phyloP scores from a whole-genome alignment of 164 flowering plant species.

The Nelumbo lutea region DNA sequence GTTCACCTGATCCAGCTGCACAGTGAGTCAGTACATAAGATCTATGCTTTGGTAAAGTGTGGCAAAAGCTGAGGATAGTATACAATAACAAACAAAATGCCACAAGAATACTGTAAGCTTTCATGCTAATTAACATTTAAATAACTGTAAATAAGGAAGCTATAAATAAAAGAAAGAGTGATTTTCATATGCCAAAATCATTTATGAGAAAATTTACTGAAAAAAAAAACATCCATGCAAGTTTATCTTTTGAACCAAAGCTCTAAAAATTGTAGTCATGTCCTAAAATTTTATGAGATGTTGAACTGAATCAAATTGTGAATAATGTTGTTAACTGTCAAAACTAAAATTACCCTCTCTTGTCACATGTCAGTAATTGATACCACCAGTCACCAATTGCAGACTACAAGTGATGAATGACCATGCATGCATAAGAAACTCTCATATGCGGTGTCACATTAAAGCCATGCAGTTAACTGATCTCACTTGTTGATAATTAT shows the following conservation, averaged over 20 bases:
- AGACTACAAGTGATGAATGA: no score
- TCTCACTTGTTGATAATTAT: no score
- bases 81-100: neutral
- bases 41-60: neutral
- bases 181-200: neutral
- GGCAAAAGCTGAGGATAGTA: neutral
- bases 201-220: neutral
- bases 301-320: no score
- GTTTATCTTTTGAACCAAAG: neutral
- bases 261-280: no score
- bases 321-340: no score
- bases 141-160: neutral
- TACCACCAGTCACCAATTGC: no score
- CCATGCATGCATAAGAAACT: no score
- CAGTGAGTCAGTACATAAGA: slow-evolving; percentile 2
- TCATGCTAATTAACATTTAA: neutral
- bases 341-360: no score
- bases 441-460: no score
- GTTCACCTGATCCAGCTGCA: slow-evolving; percentile 70
- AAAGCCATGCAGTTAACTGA: no score
- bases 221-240: neutral
- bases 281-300: no score
- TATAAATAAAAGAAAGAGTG: neutral
- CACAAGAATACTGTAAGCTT: neutral
- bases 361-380: no score